Evolutionary conservation across 192 early-diverging fungal genomes (phyloP).

Genomic region (Coemansia sp.): DNA sequence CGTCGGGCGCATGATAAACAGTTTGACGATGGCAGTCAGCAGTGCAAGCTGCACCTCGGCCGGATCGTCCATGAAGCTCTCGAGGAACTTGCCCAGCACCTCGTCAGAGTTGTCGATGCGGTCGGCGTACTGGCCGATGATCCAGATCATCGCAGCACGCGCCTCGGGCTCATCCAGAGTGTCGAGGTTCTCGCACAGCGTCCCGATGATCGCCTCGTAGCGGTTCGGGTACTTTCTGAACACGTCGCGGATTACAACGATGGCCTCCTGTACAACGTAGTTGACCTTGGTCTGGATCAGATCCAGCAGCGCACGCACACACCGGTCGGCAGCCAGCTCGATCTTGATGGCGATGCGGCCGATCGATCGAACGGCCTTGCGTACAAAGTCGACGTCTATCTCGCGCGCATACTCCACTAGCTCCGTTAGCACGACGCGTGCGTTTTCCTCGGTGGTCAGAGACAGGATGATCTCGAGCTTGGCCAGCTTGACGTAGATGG

Average conservation of each 20-base stretch:
- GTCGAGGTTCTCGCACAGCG: constrained; percentile 94
- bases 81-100: constrained; percentile 83
- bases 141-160: constrained; percentile 99
- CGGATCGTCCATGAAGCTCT: constrained; percentile 87
- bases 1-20: constrained; percentile 91
- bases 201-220: constrained; percentile 91
- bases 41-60: constrained; percentile 89
- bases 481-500: constrained; percentile 96
- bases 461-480: constrained; percentile 96
- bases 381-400: constrained; percentile 97
- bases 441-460: constrained; percentile 79
- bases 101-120: constrained; percentile 96
- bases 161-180: constrained; percentile 97
- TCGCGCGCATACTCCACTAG: constrained; percentile 94
- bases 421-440: constrained; percentile 86
- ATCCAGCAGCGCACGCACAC: constrained; percentile 84
- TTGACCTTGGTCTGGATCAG: constrained; percentile 96
- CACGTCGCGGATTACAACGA: constrained; percentile 97
- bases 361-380: constrained; percentile 94
- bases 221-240: constrained; percentile 98
- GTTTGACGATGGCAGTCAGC: constrained; percentile 93
- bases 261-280: constrained; percentile 98
- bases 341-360: constrained; percentile 98
- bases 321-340: constrained; percentile 79
- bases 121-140: constrained; percentile 97